Percentiles rank a stretch among this genome's conserved stretches.
Conservation (phyloP, 805 yeast genomes). For the Brettanomyces bruxellensis region DNA sequence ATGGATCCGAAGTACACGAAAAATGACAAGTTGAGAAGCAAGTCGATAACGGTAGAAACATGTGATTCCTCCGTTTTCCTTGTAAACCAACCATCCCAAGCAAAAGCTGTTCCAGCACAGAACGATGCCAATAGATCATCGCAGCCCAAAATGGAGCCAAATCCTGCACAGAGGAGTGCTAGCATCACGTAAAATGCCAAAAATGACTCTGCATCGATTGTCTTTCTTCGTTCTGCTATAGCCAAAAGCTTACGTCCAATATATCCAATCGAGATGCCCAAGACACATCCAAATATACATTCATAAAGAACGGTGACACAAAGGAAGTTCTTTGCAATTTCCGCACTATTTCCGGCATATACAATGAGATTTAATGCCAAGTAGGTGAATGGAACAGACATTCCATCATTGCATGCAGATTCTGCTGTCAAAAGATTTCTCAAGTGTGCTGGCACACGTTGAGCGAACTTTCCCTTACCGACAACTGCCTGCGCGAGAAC, state of each 20-base stretch:
- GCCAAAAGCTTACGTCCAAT: conserved; percentile 40
- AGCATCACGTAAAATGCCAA: conserved; percentile 44
- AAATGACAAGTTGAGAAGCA: conserved; percentile 54
- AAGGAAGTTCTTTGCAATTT: conserved; percentile 56
- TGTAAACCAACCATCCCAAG: conserved; percentile 68
- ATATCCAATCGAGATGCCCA: conserved; percentile 49
- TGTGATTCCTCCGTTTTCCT: conserved; percentile 50
- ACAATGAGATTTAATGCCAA: conserved; percentile 46
- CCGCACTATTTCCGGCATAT: conserved; percentile 37
- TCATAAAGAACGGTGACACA: conserved; percentile 53
- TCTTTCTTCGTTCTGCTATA: conserved; percentile 39
- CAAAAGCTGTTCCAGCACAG: conserved; percentile 64
- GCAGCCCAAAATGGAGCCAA: conserved; percentile 58
- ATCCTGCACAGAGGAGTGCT: conserved; percentile 49
- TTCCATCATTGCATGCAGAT: conserved; percentile 70
- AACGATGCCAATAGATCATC: conserved; percentile 68
- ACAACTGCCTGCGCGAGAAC: conserved; percentile 67
- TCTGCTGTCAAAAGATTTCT: conserved; percentile 59
- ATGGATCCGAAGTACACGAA: conserved; percentile 65
- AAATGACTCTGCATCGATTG: conserved; percentile 57
- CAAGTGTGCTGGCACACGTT: conserved; percentile 53
- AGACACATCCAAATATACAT: conserved; percentile 43
- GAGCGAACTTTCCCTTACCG: conserved; percentile 64
- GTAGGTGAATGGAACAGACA: conserved; percentile 61
- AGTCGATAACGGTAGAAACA: conserved; percentile 57